These are phyloP conservation scores for Aureobasidium zeae DNA, from an alignment of 2,329 filamentous ascomycete genomes.

Conservation along the genomic window DNA sequence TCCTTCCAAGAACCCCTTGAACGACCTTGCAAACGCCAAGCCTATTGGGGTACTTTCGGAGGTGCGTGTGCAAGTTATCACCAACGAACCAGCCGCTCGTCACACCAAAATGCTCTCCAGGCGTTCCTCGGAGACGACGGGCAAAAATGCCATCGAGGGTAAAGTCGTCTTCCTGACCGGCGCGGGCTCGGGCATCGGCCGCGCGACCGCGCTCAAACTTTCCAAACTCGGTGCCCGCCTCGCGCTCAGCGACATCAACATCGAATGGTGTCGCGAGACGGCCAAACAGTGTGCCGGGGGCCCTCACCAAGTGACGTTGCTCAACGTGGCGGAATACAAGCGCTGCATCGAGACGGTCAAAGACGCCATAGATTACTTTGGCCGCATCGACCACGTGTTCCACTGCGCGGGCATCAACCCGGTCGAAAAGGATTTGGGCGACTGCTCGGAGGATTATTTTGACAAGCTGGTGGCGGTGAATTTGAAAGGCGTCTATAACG, in stretches of 20 bases:
- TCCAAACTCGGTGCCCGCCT: constrained; percentile 35
- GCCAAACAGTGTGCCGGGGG: constrained; percentile 23
- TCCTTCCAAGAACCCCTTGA: too few species aligned
- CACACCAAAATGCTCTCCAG: too few species aligned
- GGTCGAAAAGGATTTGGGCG: constrained; percentile 27
- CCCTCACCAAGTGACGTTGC: constrained; percentile 31
- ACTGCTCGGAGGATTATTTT: constrained; percentile 37
- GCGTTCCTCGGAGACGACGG: not conserved
- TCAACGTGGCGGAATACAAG: constrained; percentile 23
- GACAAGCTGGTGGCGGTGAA: constrained; percentile 32
- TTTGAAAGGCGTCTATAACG: constrained; percentile 34
- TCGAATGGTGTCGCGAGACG: constrained; percentile 24
- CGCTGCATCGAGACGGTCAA: constrained; percentile 23
- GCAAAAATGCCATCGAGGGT: constrained; percentile 18
- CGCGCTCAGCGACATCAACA: constrained; percentile 34
- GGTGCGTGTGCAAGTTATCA: too few species aligned
- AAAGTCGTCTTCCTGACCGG: constrained; percentile 27
- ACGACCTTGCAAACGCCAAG: too few species aligned
- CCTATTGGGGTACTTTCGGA: too few species aligned
- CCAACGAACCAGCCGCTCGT: too few species aligned
- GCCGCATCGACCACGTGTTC: constrained; percentile 34
- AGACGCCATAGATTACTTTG: constrained; percentile 26
- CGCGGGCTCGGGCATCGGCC: constrained; percentile 33
- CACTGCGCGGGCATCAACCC: constrained; percentile 35
- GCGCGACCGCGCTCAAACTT: constrained; percentile 37